Conservation (phyloP, 331 rosid species). For the Cydonia oblonga region DNA sequence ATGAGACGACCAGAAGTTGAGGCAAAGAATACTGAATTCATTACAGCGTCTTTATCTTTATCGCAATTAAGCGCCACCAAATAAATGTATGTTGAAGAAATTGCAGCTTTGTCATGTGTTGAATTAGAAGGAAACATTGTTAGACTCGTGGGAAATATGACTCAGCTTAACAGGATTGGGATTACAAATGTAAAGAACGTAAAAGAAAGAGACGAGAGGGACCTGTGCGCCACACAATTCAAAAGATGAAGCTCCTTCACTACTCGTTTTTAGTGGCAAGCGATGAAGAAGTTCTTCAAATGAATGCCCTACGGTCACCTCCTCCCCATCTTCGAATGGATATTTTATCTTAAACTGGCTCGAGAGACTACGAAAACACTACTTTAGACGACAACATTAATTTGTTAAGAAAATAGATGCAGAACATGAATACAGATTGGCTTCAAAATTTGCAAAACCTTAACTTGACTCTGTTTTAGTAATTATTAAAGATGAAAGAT, state of each 20-base stretch:
- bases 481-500: no score
- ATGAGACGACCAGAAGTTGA: no score
- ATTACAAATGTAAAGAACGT: background rate
- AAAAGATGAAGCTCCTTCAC: background rate
- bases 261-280: background rate
- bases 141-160: background rate
- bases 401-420: no score
- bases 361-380: background rate
- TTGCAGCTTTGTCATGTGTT: background rate
- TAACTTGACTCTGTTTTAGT: no score
- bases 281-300: background rate
- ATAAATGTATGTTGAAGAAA: background rate
- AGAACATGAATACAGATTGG: no score
- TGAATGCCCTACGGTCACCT: background rate
- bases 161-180: background rate
- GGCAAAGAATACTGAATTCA: no score
- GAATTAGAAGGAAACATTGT: background rate
- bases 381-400: no score
- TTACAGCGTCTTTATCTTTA: no score
- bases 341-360: background rate
- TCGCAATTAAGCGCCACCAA: background rate
- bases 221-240: background rate
- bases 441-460: no score
- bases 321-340: background rate
- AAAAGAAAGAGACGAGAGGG: background rate